A percentile compares a stretch with the other conserved stretches of the same genome.
Evolutionary conservation across 768 basidiomycete genomes (phyloP).

Genomic region (Glaciozyma martinii): DNA sequence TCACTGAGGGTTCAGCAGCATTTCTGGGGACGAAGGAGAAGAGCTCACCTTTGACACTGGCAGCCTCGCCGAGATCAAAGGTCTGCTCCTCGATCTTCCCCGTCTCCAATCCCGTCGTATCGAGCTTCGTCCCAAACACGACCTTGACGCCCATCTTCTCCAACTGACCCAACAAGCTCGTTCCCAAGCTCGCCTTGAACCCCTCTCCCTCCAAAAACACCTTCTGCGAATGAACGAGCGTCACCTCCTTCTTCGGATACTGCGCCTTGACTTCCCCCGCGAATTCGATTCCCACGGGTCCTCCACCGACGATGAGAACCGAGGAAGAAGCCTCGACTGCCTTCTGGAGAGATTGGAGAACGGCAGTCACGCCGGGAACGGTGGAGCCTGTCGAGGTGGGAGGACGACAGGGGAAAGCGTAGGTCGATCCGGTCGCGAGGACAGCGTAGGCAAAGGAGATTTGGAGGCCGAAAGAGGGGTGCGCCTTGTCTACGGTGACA

Average conservation of each 20-base stretch:
- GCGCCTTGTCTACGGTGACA: constrained; percentile 16
- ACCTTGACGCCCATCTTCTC: constrained; percentile 8
- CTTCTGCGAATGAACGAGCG: constrained; percentile 26
- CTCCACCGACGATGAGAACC: constrained; percentile 1
- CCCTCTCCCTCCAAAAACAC: constrained; percentile 9
- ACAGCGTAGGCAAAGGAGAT: constrained; percentile 27
- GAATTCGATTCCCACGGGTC: neutral
- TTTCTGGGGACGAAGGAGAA: neutral
- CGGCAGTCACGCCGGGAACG: constrained; percentile 7
- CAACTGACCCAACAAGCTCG: constrained; percentile 7
- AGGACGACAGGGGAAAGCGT: constrained; percentile 21
- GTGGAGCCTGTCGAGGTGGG: constrained; percentile 2
- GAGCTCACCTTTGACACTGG: constrained; percentile 3
- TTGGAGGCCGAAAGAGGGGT: constrained; percentile 13
- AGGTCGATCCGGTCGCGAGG: constrained; percentile 28
- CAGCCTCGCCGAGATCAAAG: constrained; percentile 11
- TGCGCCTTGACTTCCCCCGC: neutral
- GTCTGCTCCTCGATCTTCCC: constrained; percentile 5
- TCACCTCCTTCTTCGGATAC: neutral
- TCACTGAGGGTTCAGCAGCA: too few relatives aligned
- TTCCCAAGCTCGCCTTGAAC: constrained; percentile 11
- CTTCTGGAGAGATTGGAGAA: constrained; percentile 10
- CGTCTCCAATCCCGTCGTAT: neutral
- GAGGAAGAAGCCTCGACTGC: constrained; percentile 5
- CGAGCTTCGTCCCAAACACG: constrained; percentile 11